Evolutionary conservation across 2,329 filamentous ascomycete genomes (phyloP).

Genomic region (Lachnellula hyalina): DNA sequence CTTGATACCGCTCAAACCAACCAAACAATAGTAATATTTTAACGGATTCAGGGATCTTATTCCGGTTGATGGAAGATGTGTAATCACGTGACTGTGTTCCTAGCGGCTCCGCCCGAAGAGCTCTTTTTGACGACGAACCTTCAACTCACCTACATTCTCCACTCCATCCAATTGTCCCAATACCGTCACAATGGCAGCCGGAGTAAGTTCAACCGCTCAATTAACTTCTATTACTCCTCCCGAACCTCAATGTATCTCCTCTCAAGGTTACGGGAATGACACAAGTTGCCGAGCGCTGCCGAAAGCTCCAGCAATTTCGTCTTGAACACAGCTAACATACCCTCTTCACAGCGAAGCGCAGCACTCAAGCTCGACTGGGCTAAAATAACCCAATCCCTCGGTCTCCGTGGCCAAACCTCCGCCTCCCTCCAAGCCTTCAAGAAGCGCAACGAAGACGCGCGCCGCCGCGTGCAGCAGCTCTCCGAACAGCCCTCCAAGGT

Average conservation of each 20-base stretch:
- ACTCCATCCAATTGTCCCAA: conserved; percentile 42
- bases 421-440: conserved; percentile 93
- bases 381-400: conserved; percentile 89
- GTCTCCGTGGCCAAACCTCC: conserved; percentile 92
- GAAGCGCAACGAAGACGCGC: conserved; percentile 98
- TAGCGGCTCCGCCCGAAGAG: conserved; percentile 5
- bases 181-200: conserved; percentile 57
- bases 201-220: conserved; percentile 50
- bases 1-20: too few species aligned
- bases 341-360: conserved; percentile 73
- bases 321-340: conserved; percentile 23
- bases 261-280: neutral
- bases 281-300: conserved; percentile 12
- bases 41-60: neutral
- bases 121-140: conserved; percentile 23
- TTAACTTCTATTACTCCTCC: conserved; percentile 15
- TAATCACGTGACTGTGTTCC: conserved; percentile 18
- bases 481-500: conserved; percentile 78
- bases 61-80: neutral
- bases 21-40: neutral
- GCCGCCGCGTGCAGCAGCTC: conserved; percentile 83
- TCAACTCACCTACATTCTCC: conserved; percentile 30
- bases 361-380: conserved; percentile 99
- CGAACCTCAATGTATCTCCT: neutral
- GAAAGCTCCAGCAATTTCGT: conserved; percentile 13